These are phyloP conservation scores for Aspergillus alliaceus DNA, from an alignment of 2,329 filamentous ascomycete species.

Conservation along the genomic window DNA sequence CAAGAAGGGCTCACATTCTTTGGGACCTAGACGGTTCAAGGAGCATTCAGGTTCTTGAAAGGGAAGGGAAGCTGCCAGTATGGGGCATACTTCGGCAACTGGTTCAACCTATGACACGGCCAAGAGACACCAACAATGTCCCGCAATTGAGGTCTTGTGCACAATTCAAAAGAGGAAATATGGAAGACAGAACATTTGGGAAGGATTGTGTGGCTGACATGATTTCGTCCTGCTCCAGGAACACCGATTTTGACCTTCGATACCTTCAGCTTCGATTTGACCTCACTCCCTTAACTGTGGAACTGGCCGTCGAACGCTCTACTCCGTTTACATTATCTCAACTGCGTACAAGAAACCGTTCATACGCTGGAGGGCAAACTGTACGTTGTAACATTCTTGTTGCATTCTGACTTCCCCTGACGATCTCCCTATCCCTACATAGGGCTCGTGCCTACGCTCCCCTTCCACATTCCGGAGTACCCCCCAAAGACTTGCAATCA, in stretches of 20 bases:
- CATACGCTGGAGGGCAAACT: slow-evolving; percentile 30
- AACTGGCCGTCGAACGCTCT: slow-evolving; percentile 26
- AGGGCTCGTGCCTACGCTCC: slow-evolving; percentile 40
- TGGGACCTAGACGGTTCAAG: slow-evolving; percentile 9
- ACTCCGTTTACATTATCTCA: slow-evolving; percentile 19
- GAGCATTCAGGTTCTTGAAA: slow-evolving; percentile 8
- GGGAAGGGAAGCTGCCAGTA: slow-evolving; percentile 17
- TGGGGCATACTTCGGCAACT: slow-evolving; percentile 17
- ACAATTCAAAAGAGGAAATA: background rate
- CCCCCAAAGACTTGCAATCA: slow-evolving; percentile 28
- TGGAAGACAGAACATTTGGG: background rate
- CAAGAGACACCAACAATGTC: background rate
- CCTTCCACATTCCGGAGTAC: slow-evolving; percentile 39
- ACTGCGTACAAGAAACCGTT: slow-evolving; percentile 25
- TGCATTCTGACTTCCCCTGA: slow-evolving; percentile 34
- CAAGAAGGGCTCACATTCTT: slow-evolving; percentile 6
- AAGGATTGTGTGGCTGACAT: slow-evolving; percentile 16
- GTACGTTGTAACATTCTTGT: slow-evolving; percentile 35
- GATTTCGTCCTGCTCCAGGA: slow-evolving; percentile 12
- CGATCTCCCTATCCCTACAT: slow-evolving; percentile 39
- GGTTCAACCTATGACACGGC: slow-evolving; percentile 19
- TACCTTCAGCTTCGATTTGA: slow-evolving; percentile 21
- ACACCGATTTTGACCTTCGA: slow-evolving; percentile 15
- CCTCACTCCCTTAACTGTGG: slow-evolving; percentile 27
- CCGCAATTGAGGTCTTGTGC: slow-evolving; percentile 5